Percentiles rank a stretch among this genome's conserved stretches.
phyloP scores from a whole-genome alignment of 164 flowering plant genomes.

The Stephania yunnanensis region DNA sequence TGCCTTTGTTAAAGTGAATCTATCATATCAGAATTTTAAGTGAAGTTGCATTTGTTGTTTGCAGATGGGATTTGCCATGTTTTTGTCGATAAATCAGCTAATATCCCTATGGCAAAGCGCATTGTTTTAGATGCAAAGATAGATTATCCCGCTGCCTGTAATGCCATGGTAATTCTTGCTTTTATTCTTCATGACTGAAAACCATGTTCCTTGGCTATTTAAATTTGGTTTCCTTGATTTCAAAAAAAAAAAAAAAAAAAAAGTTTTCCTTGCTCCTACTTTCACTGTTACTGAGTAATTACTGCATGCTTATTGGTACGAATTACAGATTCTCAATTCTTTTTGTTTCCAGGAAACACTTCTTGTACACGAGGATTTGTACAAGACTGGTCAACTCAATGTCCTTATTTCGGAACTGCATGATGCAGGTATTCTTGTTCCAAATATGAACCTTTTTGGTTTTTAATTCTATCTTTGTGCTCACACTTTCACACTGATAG shows the following conservation, averaged over 20 bases:
- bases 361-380: slow-evolving; percentile 81
- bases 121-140: slow-evolving; percentile 86
- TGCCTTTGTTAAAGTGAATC: not conserved
- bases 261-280: not conserved
- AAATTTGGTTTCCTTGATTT: not conserved
- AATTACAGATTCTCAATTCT: slow-evolving; percentile 4
- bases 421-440: slow-evolving; percentile 44
- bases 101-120: slow-evolving; percentile 66
- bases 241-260: too few species aligned
- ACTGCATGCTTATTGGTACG: not conserved
- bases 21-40: slow-evolving; percentile 5
- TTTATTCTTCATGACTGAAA: not conserved
- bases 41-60: slow-evolving; percentile 19
- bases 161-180: slow-evolving; percentile 67
- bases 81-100: slow-evolving; percentile 82
- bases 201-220: not conserved
- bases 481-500: too few species aligned
- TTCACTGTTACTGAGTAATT: not conserved
- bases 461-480: too few species aligned
- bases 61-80: slow-evolving; percentile 99
- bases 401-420: slow-evolving; percentile 55
- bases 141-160: slow-evolving; percentile 98
- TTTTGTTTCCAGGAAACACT: slow-evolving; percentile 74
- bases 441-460: too few species aligned
- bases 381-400: slow-evolving; percentile 43